Conservation (phyloP, 306 rosid genomes). For the Inga oerstediana region DNA sequence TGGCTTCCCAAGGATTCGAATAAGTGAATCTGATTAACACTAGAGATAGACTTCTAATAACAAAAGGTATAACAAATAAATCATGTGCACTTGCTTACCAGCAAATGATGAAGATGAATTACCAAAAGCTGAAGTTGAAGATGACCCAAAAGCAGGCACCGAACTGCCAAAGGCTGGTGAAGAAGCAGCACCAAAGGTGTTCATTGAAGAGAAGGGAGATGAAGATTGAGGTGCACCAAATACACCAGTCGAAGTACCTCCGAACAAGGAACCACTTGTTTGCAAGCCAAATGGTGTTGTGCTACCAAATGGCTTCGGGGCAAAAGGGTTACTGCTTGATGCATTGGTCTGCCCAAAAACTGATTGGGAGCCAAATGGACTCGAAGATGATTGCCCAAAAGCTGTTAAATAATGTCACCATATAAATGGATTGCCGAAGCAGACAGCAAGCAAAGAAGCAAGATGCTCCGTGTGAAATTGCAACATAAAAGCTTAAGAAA, state of each 20-base stretch:
- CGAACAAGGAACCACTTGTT: constrained; percentile 67
- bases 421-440: neutral
- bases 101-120: constrained; percentile 62
- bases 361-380: constrained; percentile 84
- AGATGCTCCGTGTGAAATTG: neutral
- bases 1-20: neutral
- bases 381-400: constrained; percentile 83
- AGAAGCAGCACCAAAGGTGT: constrained; percentile 67
- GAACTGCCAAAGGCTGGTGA: constrained; percentile 79
- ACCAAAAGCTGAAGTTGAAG: constrained; percentile 80
- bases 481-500: neutral
- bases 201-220: constrained; percentile 73
- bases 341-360: constrained; percentile 73
- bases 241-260: constrained; percentile 92
- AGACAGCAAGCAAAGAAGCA: constrained; percentile 27
- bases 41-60: neutral
- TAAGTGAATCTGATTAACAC: neutral
- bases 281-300: constrained; percentile 80
- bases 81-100: constrained; percentile 39
- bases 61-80: neutral
- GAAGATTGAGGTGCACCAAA: constrained; percentile 79
- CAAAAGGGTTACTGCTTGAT: constrained; percentile 74
- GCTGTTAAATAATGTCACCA: constrained; percentile 54
- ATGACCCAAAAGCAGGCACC: constrained; percentile 68
- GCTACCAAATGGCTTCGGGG: constrained; percentile 80